Base-by-base conservation (phyloP, 352 stramenopile genomes). In the Poterioochromonas sp. region DNA sequence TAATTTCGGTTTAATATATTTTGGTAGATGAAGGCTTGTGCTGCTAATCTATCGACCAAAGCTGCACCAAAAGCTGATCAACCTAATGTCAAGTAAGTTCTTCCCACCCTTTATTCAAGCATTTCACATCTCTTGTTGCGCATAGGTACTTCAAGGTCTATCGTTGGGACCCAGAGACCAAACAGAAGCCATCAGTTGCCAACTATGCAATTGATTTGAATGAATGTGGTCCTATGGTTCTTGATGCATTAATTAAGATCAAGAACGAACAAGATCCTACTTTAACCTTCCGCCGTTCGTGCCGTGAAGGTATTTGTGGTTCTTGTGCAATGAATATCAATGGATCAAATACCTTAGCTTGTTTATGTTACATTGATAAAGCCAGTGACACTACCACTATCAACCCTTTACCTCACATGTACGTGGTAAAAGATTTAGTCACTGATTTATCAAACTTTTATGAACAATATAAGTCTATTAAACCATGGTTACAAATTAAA, bases 281-380 rank as follows among this genome's bases (percentile, higher is more conserved):
- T 58, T 86, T 99, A 26, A 98, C 95, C 60, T 98, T 99, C 86
- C 92, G 96, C 53, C 89, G 95, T 82, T 98, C 93, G 40, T 99
- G 96, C 84, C 93, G 96, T 79, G 96, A 99, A 85, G 96, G 64
- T 74, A 99, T 99, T 83, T 99, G 96, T 80, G 96, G 96, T 79
- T 98, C 92, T 34, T 99, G 96, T 82, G 95, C 96, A 82, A 99
- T 99, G 96, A 99, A 99, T 86, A 98, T 99, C 83, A 92, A 99
- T 82, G 96, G 96, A 37, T 89, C 87, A 82, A 99, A 99, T 87
- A 98, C 93, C 43, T 86, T 99, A 58, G 96, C 96, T 64, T 99
- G 96, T 87, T 85, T 99, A 65, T 94, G 86, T 77, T 94, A 97
- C 76, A 98, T 99, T 86, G 91, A 74, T 39, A 76, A 77, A 40